A percentile compares a stretch with the other conserved stretches of the same genome.
phyloP scores from a whole-genome alignment of 495 filamentous ascomycete genomes.

The Chlorociboria aeruginascens region DNA sequence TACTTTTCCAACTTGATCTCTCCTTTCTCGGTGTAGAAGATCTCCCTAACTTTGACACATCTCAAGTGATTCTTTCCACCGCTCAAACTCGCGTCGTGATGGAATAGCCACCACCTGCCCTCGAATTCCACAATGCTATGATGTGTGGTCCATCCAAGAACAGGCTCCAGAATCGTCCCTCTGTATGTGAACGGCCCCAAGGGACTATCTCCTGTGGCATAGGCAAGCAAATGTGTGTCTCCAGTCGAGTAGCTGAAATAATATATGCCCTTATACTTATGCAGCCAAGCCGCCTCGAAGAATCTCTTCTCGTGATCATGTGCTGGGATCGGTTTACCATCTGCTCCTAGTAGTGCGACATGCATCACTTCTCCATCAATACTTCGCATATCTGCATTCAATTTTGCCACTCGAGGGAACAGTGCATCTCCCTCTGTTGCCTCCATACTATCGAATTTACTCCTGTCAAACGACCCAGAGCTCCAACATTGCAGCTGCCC shows the following conservation, averaged over 20 bases:
- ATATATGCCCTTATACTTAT: slow-evolving; percentile 49
- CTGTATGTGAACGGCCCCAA: slow-evolving; percentile 59
- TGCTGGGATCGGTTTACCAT: slow-evolving; percentile 38
- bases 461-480: slow-evolving; percentile 33
- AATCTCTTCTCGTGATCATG: slow-evolving; percentile 64
- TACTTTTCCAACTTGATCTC: slow-evolving; percentile 28
- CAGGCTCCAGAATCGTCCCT: slow-evolving; percentile 60
- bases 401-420: slow-evolving; percentile 45
- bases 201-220: slow-evolving; percentile 47
- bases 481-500: slow-evolving; percentile 49
- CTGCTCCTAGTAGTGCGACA: slow-evolving; percentile 32
- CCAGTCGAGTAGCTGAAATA: slow-evolving; percentile 71
- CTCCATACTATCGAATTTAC: slow-evolving; percentile 13
- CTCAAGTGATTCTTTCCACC: slow-evolving; percentile 52
- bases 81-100: slow-evolving; percentile 57
- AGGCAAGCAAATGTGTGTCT: slow-evolving; percentile 59
- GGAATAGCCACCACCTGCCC: slow-evolving; percentile 59
- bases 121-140: slow-evolving; percentile 64
- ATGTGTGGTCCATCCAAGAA: slow-evolving; percentile 69
- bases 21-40: slow-evolving; percentile 54
- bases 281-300: slow-evolving; percentile 71
- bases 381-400: slow-evolving; percentile 49
- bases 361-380: slow-evolving; percentile 12
- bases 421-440: slow-evolving; percentile 28
- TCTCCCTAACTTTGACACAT: slow-evolving; percentile 59